phyloP scores from a whole-genome alignment of 140 eudicot species.

The Oenanthe javanica region DNA sequence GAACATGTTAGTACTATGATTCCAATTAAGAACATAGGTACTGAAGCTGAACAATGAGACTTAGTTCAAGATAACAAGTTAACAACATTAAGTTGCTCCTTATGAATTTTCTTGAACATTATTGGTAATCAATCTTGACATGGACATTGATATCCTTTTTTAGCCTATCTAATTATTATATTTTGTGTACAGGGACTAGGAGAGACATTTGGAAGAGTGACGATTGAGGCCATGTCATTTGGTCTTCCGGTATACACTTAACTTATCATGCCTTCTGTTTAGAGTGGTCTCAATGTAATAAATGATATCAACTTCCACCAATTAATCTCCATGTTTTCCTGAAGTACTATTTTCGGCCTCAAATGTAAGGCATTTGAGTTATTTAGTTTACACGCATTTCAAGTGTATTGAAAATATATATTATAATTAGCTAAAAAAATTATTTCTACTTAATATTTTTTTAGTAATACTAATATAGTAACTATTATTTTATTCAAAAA shows the following conservation, averaged over 20 bases:
- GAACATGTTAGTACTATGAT: background rate
- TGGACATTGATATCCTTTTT: background rate
- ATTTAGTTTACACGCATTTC: background rate
- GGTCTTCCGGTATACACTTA: constrained; percentile 73
- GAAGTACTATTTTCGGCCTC: background rate
- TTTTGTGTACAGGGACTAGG: constrained; percentile 66
- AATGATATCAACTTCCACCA: background rate
- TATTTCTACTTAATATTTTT: background rate
- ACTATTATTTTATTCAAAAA: background rate
- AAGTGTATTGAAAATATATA: too few species aligned
- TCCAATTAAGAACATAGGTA: background rate
- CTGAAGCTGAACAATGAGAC: background rate
- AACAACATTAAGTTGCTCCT: background rate
- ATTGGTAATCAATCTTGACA: background rate
- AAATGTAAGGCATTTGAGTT: background rate
- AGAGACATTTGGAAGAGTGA: constrained; percentile 99
- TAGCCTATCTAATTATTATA: constrained; percentile 1
- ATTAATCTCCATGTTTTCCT: background rate
- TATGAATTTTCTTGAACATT: background rate
- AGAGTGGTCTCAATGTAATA: background rate
- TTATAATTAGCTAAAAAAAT: too few species aligned
- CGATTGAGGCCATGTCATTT: constrained; percentile 99
- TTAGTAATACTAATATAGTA: background rate
- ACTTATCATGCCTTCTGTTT: background rate
- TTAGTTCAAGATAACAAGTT: background rate